Evolutionary conservation across 2,329 filamentous ascomycete species (phyloP).

Genomic region (Xylariales sp.): DNA sequence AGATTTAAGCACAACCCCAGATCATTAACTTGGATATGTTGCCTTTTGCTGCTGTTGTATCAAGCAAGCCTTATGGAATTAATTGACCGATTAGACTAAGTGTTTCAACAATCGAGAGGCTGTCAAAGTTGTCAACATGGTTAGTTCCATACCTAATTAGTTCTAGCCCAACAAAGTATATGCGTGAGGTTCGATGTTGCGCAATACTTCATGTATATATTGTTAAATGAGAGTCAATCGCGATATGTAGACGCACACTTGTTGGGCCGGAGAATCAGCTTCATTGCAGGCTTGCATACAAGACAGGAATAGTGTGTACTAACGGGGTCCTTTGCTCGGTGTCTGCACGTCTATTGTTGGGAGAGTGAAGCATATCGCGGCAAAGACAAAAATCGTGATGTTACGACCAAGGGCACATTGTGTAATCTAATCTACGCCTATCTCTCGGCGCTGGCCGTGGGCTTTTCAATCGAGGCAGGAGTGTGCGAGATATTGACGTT

Average conservation of each 20-base stretch:
- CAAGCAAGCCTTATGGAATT: background rate
- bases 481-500: slow-evolving; percentile 35
- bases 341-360: slow-evolving; percentile 3
- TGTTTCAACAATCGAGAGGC: slow-evolving; percentile 4
- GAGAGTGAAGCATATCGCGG: slow-evolving; percentile 29
- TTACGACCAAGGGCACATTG: background rate
- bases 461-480: slow-evolving; percentile 32
- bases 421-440: slow-evolving; percentile 18
- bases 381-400: slow-evolving; percentile 20
- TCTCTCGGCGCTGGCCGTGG: slow-evolving; percentile 8
- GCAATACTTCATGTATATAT: background rate
- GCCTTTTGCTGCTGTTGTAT: background rate
- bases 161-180: background rate
- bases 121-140: background rate
- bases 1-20: slow-evolving; percentile 26
- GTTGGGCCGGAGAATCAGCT: background rate
- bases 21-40: slow-evolving; percentile 20
- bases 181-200: background rate
- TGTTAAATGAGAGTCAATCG: background rate
- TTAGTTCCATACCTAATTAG: no score
- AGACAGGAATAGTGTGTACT: slow-evolving; percentile 1
- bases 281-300: background rate
- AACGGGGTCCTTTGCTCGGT: slow-evolving; percentile 2
- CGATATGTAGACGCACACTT: background rate
- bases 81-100: slow-evolving; percentile 14